Evolutionary conservation across 345 rosid species (phyloP).

Genomic region (Eucalyptus erythrocorys): DNA sequence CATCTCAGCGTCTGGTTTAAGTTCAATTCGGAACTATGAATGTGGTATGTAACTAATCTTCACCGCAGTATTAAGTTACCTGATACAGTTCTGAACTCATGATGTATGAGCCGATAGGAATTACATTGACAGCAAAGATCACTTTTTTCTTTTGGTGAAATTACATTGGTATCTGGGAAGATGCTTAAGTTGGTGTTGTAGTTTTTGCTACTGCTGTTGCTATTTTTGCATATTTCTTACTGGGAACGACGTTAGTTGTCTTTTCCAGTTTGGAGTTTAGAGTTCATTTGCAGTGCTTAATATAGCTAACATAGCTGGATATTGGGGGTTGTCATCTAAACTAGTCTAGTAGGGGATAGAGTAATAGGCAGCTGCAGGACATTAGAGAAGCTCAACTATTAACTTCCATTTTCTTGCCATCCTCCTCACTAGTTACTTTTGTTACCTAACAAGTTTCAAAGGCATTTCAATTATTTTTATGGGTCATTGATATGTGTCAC

Average conservation of each 20-base stretch:
- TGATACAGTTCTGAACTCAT: background rate
- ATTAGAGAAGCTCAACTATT: background rate
- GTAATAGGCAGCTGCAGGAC: background rate
- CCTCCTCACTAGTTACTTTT: background rate
- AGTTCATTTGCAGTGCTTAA: background rate
- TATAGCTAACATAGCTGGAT: background rate
- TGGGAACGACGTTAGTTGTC: background rate
- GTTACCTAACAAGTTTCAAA: background rate
- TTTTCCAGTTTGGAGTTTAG: background rate
- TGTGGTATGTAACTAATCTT: conserved; percentile 35
- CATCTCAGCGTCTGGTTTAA: conserved; percentile 80
- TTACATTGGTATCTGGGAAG: background rate
- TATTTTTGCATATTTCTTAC: background rate
- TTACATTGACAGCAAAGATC: background rate
- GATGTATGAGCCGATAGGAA: background rate
- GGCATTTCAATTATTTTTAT: background rate
- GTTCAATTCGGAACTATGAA: conserved; percentile 87
- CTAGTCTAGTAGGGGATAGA: background rate
- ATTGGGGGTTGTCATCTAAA: background rate
- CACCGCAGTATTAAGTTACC: background rate
- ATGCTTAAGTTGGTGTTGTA: background rate
- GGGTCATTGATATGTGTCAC: background rate
- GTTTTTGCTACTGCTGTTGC: background rate
- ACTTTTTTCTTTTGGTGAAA: background rate
- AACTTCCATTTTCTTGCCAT: background rate